These are phyloP conservation scores for Cladosporium colombiae DNA, from an alignment of 2,329 filamentous ascomycete genomes.

Conservation along the genomic window DNA sequence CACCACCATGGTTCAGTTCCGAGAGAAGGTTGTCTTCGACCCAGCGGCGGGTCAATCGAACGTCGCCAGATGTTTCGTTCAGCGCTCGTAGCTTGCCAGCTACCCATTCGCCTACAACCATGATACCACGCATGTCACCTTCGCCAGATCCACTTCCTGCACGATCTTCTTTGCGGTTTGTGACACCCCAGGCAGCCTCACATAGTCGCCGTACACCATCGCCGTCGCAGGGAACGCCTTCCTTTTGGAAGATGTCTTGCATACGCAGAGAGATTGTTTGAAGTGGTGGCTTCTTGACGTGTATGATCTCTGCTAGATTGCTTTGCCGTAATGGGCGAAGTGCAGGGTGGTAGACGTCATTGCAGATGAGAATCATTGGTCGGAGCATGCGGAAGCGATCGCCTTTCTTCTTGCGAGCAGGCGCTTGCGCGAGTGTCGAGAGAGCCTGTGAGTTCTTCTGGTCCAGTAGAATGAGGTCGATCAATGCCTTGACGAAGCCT, in stretches of 20 bases:
- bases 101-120: conserved; percentile 88
- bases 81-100: conserved; percentile 64
- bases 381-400: conserved; percentile 86
- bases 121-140: conserved; percentile 76
- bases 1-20: conserved; percentile 69
- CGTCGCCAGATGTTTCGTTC: conserved; percentile 40
- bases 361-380: conserved; percentile 91
- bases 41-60: conserved; percentile 70
- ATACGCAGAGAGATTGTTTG: conserved; percentile 82
- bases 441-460: conserved; percentile 68
- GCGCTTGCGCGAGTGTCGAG: conserved; percentile 38
- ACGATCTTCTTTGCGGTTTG: conserved; percentile 64
- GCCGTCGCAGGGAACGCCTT: conserved; percentile 83
- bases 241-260: conserved; percentile 81
- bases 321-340: conserved; percentile 79
- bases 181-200: conserved; percentile 80
- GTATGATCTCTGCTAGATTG: conserved; percentile 86
- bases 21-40: conserved; percentile 70
- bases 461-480: conserved; percentile 83
- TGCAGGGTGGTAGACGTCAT: conserved; percentile 92
- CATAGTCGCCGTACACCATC: conserved; percentile 85
- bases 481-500: conserved; percentile 91
- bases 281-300: conserved; percentile 83
- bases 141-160: conserved; percentile 60
- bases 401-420: conserved; percentile 65